Conservation (phyloP, 371 early-diverging fungal genomes). For the Lichtheimia hyalospora region DNA sequence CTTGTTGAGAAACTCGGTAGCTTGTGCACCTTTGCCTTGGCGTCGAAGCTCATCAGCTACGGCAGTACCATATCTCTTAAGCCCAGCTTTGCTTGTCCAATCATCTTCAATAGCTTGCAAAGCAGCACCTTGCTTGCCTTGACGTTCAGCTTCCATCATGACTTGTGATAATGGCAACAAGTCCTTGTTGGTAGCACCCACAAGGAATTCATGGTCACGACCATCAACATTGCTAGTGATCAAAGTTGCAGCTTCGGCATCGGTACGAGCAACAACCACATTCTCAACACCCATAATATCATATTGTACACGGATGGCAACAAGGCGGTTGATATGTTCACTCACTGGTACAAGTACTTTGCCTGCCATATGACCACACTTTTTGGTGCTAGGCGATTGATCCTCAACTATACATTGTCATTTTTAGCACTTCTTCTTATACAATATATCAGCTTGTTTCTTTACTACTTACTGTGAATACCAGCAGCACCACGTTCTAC, state of each 20-base stretch:
- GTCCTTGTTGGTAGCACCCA: conserved; percentile 87
- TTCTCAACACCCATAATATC: conserved; percentile 98
- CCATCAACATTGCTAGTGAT: conserved; percentile 94
- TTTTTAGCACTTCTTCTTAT: too few species aligned
- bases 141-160: conserved; percentile 79
- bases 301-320: conserved; percentile 95
- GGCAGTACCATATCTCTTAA: conserved; percentile 84
- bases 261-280: conserved; percentile 93
- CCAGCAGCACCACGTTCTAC: conserved; percentile 95
- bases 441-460: conserved; percentile 5
- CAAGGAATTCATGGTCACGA: conserved; percentile 96
- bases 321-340: conserved; percentile 97
- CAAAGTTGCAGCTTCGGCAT: conserved; percentile 97
- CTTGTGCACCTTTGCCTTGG: conserved; percentile 43
- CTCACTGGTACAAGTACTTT: conserved; percentile 96
- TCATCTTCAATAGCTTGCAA: conserved; percentile 86
- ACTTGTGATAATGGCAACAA: conserved; percentile 74
- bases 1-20: conserved; percentile 55
- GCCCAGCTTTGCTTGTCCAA: conserved; percentile 83
- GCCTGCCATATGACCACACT: conserved; percentile 99
- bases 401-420: conserved; percentile 72
- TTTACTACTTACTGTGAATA: conserved; percentile 61
- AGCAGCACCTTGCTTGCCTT: conserved; percentile 74
- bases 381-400: conserved; percentile 94
- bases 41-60: conserved; percentile 76